phyloP scores from a whole-genome alignment of 805 yeast species.

The Hanseniaspora pseudoguilliermondii region DNA sequence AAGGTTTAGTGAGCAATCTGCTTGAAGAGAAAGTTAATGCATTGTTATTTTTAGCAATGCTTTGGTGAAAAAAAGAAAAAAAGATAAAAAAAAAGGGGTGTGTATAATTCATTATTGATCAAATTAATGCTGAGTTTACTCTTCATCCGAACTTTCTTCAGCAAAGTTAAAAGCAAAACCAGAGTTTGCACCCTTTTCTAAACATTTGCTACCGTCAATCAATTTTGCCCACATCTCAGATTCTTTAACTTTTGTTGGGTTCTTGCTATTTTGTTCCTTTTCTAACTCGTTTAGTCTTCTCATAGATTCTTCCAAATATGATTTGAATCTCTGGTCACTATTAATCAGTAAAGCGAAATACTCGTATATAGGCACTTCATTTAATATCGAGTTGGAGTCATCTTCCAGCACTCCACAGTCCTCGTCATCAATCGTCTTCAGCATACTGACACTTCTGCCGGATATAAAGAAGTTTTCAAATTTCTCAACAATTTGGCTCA shows the following conservation, averaged over 20 bases:
- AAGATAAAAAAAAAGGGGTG: neutral
- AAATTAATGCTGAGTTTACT: neutral
- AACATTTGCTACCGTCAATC: neutral
- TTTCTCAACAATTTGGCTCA: slow-evolving; percentile 24
- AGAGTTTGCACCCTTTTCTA: neutral
- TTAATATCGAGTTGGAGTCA: slow-evolving; percentile 23
- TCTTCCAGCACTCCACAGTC: slow-evolving; percentile 47
- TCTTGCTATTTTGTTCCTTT: neutral
- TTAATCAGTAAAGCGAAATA: slow-evolving; percentile 42
- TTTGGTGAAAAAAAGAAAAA: neutral
- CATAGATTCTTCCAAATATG: neutral
- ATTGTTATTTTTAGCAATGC: neutral
- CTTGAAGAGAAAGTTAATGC: no score
- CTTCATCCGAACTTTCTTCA: slow-evolving; percentile 9
- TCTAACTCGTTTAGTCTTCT: neutral
- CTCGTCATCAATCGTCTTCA: slow-evolving; percentile 32
- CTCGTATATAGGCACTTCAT: slow-evolving; percentile 45
- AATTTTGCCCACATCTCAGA: slow-evolving; percentile 9
- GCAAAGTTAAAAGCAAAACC: slow-evolving; percentile 9
- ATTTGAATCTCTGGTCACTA: slow-evolving; percentile 20
- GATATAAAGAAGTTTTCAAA: slow-evolving; percentile 17
- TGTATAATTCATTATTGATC: neutral
- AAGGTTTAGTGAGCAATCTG: no score
- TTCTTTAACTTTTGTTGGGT: neutral
- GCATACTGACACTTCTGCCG: neutral